These are phyloP conservation scores for Sarcodon sp. DNA, from an alignment of 768 basidiomycete genomes.

Conservation along the genomic window DNA sequence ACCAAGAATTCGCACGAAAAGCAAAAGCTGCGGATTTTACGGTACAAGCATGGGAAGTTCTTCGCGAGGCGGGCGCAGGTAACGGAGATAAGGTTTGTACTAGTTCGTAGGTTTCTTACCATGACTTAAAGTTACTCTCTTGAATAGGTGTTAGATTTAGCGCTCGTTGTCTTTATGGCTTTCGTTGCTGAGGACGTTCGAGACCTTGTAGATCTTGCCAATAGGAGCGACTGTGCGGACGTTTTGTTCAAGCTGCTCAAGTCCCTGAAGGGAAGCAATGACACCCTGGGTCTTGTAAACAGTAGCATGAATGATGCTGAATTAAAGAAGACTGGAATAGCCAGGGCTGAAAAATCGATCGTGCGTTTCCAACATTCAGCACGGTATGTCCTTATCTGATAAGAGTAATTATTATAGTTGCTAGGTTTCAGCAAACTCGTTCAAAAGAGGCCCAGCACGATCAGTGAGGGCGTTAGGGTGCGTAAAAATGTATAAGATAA, in stretches of 20 bases:
- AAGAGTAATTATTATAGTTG: slow-evolving; percentile 12
- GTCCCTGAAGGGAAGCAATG: slow-evolving; percentile 17
- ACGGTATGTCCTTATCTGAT: neutral
- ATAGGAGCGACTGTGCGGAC: slow-evolving; percentile 16
- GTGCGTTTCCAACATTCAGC: slow-evolving; percentile 23
- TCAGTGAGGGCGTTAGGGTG: slow-evolving; percentile 18
- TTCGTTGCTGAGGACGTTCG: slow-evolving; percentile 47
- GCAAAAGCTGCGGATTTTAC: slow-evolving; percentile 71
- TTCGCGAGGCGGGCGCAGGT: slow-evolving; percentile 46
- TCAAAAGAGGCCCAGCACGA: slow-evolving; percentile 19
- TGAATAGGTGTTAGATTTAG: slow-evolving; percentile 49
- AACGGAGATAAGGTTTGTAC: slow-evolving; percentile 43
- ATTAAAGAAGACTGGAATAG: slow-evolving; percentile 37
- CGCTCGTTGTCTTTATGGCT: slow-evolving; percentile 47
- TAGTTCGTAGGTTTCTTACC: neutral
- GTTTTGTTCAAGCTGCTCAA: slow-evolving; percentile 14
- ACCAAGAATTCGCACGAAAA: slow-evolving; percentile 63
- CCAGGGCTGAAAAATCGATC: slow-evolving; percentile 40
- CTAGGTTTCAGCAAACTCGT: slow-evolving; percentile 21
- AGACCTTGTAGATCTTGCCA: slow-evolving; percentile 42
- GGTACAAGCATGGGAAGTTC: slow-evolving; percentile 52
- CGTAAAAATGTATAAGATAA: slow-evolving; percentile 4
- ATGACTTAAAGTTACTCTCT: neutral
- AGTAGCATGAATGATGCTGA: slow-evolving; percentile 22
- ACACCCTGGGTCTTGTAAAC: slow-evolving; percentile 36